Percentiles rank a stretch among this genome's conserved stretches.
Conservation (phyloP, 1,284 basidiomycete species). For the Lentinula novae-zelandiae region DNA sequence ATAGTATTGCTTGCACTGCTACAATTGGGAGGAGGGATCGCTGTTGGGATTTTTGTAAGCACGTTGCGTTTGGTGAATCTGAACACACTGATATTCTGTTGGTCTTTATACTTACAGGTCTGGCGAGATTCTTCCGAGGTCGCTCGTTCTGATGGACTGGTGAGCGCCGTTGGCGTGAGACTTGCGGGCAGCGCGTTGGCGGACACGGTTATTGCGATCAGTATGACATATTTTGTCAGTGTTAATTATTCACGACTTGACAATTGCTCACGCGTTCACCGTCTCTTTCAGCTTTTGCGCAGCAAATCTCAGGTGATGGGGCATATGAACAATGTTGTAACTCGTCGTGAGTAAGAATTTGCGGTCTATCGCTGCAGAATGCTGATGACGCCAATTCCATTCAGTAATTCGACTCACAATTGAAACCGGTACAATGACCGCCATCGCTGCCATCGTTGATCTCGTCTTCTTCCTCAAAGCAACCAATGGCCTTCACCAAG, state of each 20-base stretch:
- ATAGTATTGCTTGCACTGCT: constrained; percentile 13
- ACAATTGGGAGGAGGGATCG: constrained; percentile 15
- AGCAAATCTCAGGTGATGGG: constrained; percentile 1
- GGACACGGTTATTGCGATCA: constrained; percentile 17
- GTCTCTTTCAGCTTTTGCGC: not conserved
- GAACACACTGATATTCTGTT: not conserved
- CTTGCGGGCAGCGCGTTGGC: constrained; percentile 14
- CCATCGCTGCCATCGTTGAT: constrained; percentile 18
- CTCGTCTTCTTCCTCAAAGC: constrained; percentile 17
- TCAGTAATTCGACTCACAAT: constrained; percentile 17
- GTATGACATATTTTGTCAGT: constrained; percentile 19
- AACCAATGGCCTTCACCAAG: constrained; percentile 16
- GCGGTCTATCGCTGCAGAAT: not conserved
- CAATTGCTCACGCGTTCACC: not conserved
- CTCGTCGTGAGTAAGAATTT: constrained; percentile 6
- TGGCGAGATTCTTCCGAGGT: constrained; percentile 9
- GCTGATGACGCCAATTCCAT: not conserved
- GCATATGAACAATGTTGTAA: constrained; percentile 16
- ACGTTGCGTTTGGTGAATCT: no score
- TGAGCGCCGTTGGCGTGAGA: constrained; percentile 14
- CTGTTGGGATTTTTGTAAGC: constrained; percentile 15
- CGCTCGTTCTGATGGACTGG: constrained; percentile 7
- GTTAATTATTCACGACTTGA: not conserved
- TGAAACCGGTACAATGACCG: constrained; percentile 17
- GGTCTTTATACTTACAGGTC: not conserved